Evolutionary conservation across 345 rosid species (phyloP).

Genomic region (Toxicodendron radicans): DNA sequence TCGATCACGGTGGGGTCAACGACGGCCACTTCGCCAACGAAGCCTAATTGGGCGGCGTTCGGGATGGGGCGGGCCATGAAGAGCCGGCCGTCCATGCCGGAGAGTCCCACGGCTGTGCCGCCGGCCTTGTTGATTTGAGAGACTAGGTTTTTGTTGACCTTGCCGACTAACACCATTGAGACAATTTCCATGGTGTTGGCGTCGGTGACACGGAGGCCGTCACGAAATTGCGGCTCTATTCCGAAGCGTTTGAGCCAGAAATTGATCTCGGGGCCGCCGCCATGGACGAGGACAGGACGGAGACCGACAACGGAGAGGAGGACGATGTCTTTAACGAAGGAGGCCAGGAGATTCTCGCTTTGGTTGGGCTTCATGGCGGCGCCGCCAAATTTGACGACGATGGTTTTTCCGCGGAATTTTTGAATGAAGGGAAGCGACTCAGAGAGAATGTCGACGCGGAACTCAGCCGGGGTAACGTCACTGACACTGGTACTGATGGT

Average conservation of each 20-base stretch:
- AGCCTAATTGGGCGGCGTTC: slow-evolving; percentile 65
- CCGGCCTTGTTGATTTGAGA: slow-evolving; percentile 79
- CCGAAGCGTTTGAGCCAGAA: slow-evolving; percentile 47
- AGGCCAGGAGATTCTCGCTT: slow-evolving; percentile 18
- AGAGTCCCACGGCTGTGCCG: slow-evolving; percentile 82
- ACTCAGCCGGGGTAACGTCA: slow-evolving; percentile 22
- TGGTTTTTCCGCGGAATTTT: slow-evolving; percentile 67
- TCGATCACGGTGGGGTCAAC: slow-evolving; percentile 64
- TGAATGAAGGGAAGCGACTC: slow-evolving; percentile 95
- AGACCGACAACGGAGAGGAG: slow-evolving; percentile 6
- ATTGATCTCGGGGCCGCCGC: slow-evolving; percentile 64
- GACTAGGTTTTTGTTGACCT: slow-evolving; percentile 80
- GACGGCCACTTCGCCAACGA: slow-evolving; percentile 80
- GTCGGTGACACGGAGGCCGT: slow-evolving; percentile 88
- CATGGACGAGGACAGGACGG: slow-evolving; percentile 52
- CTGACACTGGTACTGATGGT: neutral
- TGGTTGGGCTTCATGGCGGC: slow-evolving; percentile 63
- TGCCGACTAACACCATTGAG: slow-evolving; percentile 91
- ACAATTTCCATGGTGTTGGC: slow-evolving; percentile 92
- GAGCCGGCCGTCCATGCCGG: slow-evolving; percentile 90
- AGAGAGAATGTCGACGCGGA: slow-evolving; percentile 75
- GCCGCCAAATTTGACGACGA: slow-evolving; percentile 12
- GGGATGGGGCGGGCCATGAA: slow-evolving; percentile 75
- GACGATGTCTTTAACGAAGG: slow-evolving; percentile 12
- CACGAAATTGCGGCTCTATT: slow-evolving; percentile 45